phyloP scores from a whole-genome alignment of 495 filamentous ascomycete species.

The Aspergillus sparsus region DNA sequence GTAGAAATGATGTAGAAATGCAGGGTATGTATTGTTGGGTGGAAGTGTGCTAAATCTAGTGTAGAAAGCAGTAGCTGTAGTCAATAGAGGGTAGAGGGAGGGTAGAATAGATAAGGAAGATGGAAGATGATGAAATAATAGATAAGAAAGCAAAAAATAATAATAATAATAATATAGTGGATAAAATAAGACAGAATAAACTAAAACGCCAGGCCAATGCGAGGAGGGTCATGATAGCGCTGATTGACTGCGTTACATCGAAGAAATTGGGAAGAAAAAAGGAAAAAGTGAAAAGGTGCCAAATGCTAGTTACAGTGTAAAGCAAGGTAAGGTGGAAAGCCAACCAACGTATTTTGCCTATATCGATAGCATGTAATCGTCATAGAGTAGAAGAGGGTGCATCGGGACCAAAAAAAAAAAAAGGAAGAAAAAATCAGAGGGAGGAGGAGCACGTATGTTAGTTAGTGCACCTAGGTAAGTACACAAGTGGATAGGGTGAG shows the following conservation, averaged over 20 bases:
- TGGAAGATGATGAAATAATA: background rate
- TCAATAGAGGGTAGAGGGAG: too few relatives aligned
- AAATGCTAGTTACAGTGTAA: background rate
- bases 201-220: slow-evolving; percentile 28
- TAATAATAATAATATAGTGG: background rate
- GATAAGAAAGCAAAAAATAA: background rate
- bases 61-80: too few relatives aligned
- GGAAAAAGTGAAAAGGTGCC: background rate
- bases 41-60: too few relatives aligned
- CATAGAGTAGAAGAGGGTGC: background rate
- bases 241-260: slow-evolving; percentile 9
- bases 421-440: background rate
- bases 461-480: too few relatives aligned
- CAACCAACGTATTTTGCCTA: too few relatives aligned
- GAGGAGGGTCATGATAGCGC: slow-evolving; percentile 19
- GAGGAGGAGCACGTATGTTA: too few relatives aligned
- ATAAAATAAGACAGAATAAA: slow-evolving; percentile 14
- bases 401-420: background rate
- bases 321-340: background rate
- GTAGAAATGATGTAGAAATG: too few relatives aligned
- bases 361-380: background rate
- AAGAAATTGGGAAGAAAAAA: background rate
- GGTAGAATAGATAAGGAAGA: too few relatives aligned
- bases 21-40: too few relatives aligned
- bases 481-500: too few relatives aligned